Evolutionary conservation across 2,329 filamentous ascomycete genomes (phyloP), one percentile per base, ranked within the genome.

Genomic region (Ophiocordyceps camponoti-floridani): DNA sequence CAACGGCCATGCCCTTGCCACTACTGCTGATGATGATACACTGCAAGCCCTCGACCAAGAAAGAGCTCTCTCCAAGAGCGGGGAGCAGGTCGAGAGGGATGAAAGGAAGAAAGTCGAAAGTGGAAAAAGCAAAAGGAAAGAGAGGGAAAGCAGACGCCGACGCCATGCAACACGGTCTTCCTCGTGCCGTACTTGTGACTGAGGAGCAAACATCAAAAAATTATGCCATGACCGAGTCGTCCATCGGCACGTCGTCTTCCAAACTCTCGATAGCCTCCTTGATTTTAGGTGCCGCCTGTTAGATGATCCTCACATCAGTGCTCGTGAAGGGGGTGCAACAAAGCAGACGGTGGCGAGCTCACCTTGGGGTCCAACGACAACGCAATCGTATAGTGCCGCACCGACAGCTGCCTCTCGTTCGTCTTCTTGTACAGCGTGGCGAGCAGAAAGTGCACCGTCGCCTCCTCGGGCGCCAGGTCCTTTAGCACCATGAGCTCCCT

Each of bases 321-420:
- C 4, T 12, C 27, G 10, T 16, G 35, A n/a, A n/a, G 16, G 9
- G 9, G 9, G 14, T 1, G 4, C n/a, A 31, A 14, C 13, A n/a
- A 3, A 26, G 12, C 18, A 10, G 23, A 23, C 23, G 23, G 23
- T 23, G 23, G 23, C 5, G 23, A 23, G 59, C 70, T 58, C 69
- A 93, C 89, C 79, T 96, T 96, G 28, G 89, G 91, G 68, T 98
- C 91, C 56, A 98, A 67, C 62, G 94, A 94, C 56, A 96, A 68
- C 16, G 91, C 91, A 60, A 88, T 89, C 7, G 91, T 98, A 59
- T 94, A 94, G 61, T 95, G 86, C 47, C 82, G 80, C 47, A 98
- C 84, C n/a, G 91, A 88, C 54, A 79, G 73, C 48, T 79, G 78
- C 59, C 79, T 83, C 54, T 85, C 76, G 53, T 77, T 78, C 54